Evolutionary conservation across 768 basidiomycete genomes (phyloP), one percentile per base, ranked within the genome.

Genomic region (Mycena kentingensis): DNA sequence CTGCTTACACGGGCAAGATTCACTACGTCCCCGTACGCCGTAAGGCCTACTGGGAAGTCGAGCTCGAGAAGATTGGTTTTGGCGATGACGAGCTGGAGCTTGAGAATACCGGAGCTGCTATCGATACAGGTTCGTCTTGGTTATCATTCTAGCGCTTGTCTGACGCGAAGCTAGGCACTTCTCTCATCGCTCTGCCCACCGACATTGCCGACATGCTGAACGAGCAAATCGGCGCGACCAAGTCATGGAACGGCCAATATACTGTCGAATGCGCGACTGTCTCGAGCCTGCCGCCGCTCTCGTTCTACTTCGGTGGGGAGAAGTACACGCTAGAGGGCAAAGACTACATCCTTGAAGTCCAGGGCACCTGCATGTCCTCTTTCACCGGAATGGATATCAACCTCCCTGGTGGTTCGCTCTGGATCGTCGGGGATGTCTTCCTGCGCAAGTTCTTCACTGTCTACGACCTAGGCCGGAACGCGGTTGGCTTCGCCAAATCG

Each of bases 121-220:
- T 93, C 54, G 91, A 93, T 64, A 93, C 91, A 16, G 90, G 90
- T 87, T 31, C 49, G 65, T 60, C 1, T n/a, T 11, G 2, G 11
- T 39, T 32, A 46, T 37, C n/a, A 34, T 31, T 37, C 32, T 43
- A 36, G 11, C 16, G 5, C 12, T 52, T 28, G 48, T 25, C 48
- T 64, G 37, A 62, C 11, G 13, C 18, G 26, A 35, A 46, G 7
- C 19, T 65, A 86, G 93, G 94, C 49, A 98, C 97, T 34, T 95
- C 93, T 6, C 78, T 98, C 55, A 98, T 98, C 62, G 96, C 88
- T 43, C 77, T 96, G 44, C 96, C 96, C 45, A 85, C 87, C 51
- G 96, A 98, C 65, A 80, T 98, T 48, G 95, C 97, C 46, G 97
- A 99, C 77, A 92, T 99, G 92, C 77, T 99, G 63, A 98, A 99